Conservation (phyloP, 768 basidiomycete species). For the Pleurotus pulmonarius region DNA sequence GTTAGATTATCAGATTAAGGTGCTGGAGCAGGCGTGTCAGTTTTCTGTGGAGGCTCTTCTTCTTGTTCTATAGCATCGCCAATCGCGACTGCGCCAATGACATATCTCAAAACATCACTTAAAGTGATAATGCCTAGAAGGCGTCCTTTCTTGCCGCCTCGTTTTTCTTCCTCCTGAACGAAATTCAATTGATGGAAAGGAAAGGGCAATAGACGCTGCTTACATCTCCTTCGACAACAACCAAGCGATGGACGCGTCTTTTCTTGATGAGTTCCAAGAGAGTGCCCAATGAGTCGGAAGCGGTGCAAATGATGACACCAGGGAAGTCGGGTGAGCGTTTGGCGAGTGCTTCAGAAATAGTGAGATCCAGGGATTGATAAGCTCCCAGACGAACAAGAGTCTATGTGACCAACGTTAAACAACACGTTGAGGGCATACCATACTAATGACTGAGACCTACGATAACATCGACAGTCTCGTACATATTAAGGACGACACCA, state of each 20-base stretch:
- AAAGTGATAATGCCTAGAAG: slow-evolving; percentile 85
- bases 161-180: slow-evolving; percentile 71
- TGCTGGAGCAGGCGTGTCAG: slow-evolving; percentile 4
- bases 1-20: neutral
- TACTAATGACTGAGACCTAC: slow-evolving; percentile 43
- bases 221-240: slow-evolving; percentile 92
- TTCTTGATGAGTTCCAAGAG: slow-evolving; percentile 90
- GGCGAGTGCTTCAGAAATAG: slow-evolving; percentile 86
- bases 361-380: slow-evolving; percentile 94
- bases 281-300: slow-evolving; percentile 86
- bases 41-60: slow-evolving; percentile 11
- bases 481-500: slow-evolving; percentile 91
- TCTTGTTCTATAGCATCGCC: slow-evolving; percentile 37
- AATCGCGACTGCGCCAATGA: slow-evolving; percentile 64
- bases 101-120: slow-evolving; percentile 82
- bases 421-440: too few species aligned
- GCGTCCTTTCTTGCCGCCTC: slow-evolving; percentile 78
- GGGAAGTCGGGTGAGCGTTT: slow-evolving; percentile 94
- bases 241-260: slow-evolving; percentile 88
- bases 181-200: neutral
- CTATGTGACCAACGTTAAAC: slow-evolving; percentile 35
- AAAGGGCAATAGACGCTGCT: slow-evolving; percentile 12
- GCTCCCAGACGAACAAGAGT: slow-evolving; percentile 92
- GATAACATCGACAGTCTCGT: slow-evolving; percentile 99
- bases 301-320: slow-evolving; percentile 94